Conservation (phyloP, 2,329 filamentous ascomycete genomes). For the Sclerotinia subarctica region DNA sequence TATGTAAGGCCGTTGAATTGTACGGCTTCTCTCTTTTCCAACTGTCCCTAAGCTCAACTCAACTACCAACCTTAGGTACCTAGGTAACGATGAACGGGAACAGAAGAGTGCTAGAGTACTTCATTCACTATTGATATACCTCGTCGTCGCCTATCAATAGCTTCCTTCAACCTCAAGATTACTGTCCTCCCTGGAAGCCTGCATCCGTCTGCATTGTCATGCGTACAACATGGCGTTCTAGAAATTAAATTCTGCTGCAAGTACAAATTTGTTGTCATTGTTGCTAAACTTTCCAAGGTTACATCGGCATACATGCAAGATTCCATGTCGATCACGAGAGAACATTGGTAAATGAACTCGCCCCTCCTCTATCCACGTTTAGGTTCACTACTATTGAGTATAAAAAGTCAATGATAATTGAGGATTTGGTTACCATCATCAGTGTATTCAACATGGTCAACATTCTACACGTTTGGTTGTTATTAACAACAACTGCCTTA, state of each 20-base stretch:
- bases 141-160: neutral
- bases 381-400: neutral
- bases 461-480: neutral
- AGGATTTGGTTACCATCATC: neutral
- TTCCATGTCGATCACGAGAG: neutral
- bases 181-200: neutral
- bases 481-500: constrained; percentile 2
- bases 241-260: neutral
- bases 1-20: neutral
- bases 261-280: neutral
- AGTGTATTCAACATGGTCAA: constrained; percentile 1
- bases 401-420: neutral
- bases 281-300: neutral
- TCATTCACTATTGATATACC: neutral
- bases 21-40: neutral
- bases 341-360: neutral
- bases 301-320: neutral
- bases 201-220: neutral
- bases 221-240: neutral
- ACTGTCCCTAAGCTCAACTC: neutral
- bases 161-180: neutral
- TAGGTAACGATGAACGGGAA: too few species aligned
- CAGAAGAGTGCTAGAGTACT: neutral
- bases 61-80: neutral
- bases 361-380: neutral